These are phyloP conservation scores for Mollisiaceae sp. DNA, from an alignment of 2,329 filamentous ascomycete species.

Conservation along the genomic window DNA sequence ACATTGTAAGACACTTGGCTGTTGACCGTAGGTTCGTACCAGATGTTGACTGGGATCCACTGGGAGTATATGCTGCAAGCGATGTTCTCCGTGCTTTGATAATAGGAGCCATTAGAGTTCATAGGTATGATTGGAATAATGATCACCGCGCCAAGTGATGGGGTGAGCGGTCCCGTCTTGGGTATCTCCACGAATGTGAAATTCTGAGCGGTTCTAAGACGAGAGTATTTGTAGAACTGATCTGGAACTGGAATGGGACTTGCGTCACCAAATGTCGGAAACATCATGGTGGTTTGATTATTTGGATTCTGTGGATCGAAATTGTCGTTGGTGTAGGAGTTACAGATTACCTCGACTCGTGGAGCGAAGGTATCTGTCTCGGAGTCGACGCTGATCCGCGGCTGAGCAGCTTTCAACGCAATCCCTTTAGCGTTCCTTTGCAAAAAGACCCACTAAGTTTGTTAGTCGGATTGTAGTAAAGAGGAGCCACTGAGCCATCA, in stretches of 20 bases:
- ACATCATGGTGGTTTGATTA: slow-evolving; percentile 13
- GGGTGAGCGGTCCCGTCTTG: not conserved
- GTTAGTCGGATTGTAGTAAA: not conserved
- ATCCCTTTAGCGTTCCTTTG: slow-evolving; percentile 6
- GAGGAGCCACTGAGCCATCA: not conserved
- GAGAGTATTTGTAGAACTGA: slow-evolving; percentile 8
- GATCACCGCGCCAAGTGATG: slow-evolving; percentile 12
- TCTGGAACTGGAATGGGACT: slow-evolving; percentile 5
- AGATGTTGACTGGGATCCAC: slow-evolving; percentile 15
- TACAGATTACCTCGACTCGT: slow-evolving; percentile 11
- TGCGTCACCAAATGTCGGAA: slow-evolving; percentile 2
- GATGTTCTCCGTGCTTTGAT: slow-evolving; percentile 13
- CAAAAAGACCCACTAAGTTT: slow-evolving; percentile 4
- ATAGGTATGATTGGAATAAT: not conserved
- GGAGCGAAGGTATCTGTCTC: slow-evolving; percentile 6
- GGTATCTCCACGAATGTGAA: slow-evolving; percentile 12
- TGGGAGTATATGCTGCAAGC: slow-evolving; percentile 17
- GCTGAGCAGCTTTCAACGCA: slow-evolving; percentile 11
- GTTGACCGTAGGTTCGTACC: slow-evolving; percentile 17
- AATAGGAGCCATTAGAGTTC: not conserved
- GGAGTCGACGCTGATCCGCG: slow-evolving; percentile 13
- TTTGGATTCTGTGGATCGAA: slow-evolving; percentile 14
- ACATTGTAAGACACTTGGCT: slow-evolving; percentile 10
- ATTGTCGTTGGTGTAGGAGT: slow-evolving; percentile 1
- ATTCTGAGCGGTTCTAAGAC: slow-evolving; percentile 1